These are phyloP conservation scores for Zygotorulaspora mrakii DNA, from an alignment of 1,139 yeast species.

Conservation along the genomic window DNA sequence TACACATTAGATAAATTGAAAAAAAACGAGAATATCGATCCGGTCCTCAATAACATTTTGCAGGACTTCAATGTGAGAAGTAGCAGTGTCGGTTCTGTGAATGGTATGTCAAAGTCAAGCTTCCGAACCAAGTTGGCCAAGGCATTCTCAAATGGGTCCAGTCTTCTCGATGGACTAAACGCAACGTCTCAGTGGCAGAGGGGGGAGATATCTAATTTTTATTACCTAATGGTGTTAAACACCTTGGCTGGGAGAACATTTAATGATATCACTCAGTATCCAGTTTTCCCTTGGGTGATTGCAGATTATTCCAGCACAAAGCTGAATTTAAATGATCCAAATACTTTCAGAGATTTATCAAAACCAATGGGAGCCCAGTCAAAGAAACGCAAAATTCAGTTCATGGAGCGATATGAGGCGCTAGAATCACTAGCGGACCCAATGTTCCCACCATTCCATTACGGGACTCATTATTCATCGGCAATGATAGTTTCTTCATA, in stretches of 20 bases:
- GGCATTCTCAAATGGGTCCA: constrained; percentile 39
- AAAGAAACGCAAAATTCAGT: constrained; percentile 52
- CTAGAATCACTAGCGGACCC: constrained; percentile 52
- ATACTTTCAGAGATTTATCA: constrained; percentile 64
- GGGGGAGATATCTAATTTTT: constrained; percentile 77
- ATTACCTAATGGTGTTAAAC: constrained; percentile 71
- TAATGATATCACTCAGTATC: constrained; percentile 83
- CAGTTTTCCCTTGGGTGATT: constrained; percentile 86
- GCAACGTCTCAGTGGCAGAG: constrained; percentile 68
- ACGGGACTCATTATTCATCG: constrained; percentile 88
- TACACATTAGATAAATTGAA: constrained; percentile 46
- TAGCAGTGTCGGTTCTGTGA: constrained; percentile 28
- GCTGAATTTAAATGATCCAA: constrained; percentile 58
- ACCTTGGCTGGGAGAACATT: constrained; percentile 84
- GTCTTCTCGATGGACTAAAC: constrained; percentile 39
- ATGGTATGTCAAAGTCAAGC: constrained; percentile 34
- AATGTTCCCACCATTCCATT: constrained; percentile 69
- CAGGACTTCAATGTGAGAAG: constrained; percentile 42
- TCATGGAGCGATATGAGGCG: constrained; percentile 67
- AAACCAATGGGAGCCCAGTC: constrained; percentile 91
- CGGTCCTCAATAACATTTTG: constrained; percentile 48
- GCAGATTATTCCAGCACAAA: constrained; percentile 69
- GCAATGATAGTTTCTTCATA: constrained; percentile 88
- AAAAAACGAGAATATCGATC: constrained; percentile 43
- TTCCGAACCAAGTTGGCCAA: constrained; percentile 41